A percentile compares a stretch with the other conserved stretches of the same genome.
These are phyloP conservation scores for Cucurbita ficifolia DNA, from an alignment of 306 rosid genomes.

Conservation along the genomic window DNA sequence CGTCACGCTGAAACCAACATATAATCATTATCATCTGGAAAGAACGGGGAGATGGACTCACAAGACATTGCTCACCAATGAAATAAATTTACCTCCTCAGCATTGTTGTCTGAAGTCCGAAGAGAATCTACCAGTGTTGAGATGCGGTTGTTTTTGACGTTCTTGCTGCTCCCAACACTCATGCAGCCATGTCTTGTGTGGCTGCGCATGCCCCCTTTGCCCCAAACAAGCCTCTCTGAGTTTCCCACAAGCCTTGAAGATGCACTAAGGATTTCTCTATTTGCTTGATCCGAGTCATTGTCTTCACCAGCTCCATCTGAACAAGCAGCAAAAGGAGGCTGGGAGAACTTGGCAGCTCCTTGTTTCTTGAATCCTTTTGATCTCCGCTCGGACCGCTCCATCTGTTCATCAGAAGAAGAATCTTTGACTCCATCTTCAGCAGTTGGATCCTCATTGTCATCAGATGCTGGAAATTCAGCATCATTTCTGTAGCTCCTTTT, in stretches of 20 bases:
- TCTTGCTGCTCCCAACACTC: slow-evolving; percentile 30
- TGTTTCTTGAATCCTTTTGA: slow-evolving; percentile 32
- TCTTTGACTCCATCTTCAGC: slow-evolving; percentile 38
- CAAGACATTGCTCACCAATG: neutral
- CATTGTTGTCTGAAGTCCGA: slow-evolving; percentile 19
- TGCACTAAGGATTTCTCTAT: slow-evolving; percentile 28
- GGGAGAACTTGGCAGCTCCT: slow-evolving; percentile 38
- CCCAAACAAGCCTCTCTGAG: slow-evolving; percentile 50
- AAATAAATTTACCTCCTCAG: slow-evolving; percentile 31
- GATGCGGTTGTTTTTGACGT: slow-evolving; percentile 30
- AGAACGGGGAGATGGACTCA: neutral
- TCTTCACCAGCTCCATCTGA: slow-evolving; percentile 44
- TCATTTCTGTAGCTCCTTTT: slow-evolving; percentile 33
- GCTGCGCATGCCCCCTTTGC: slow-evolving; percentile 47
- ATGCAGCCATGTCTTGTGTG: slow-evolving; percentile 33
- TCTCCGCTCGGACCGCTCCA: slow-evolving; percentile 34
- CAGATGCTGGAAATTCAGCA: slow-evolving; percentile 28
- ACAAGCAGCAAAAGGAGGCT: slow-evolving; percentile 22
- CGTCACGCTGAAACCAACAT: slow-evolving; percentile 30
- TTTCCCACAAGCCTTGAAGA: slow-evolving; percentile 31
- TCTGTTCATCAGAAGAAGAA: slow-evolving; percentile 40
- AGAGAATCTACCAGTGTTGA: slow-evolving; percentile 41
- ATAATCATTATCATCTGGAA: neutral
- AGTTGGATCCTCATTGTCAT: slow-evolving; percentile 43
- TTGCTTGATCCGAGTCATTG: slow-evolving; percentile 27